A percentile compares a stretch with the other conserved stretches of the same genome.
Evolutionary conservation across 768 basidiomycete species (phyloP).

Genomic region (Kockovaella imperatae): DNA sequence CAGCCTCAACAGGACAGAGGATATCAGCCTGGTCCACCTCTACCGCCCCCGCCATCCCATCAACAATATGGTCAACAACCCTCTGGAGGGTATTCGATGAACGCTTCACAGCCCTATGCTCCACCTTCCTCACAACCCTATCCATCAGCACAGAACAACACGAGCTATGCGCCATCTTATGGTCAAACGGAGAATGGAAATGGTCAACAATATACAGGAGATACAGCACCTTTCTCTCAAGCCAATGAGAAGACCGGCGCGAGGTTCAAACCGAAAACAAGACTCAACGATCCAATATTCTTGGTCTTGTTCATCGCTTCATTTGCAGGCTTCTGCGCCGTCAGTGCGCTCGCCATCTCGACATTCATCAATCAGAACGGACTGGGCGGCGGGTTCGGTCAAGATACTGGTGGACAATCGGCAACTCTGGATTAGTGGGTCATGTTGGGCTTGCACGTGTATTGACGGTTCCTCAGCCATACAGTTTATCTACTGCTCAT

Average conservation of each 20-base stretch:
- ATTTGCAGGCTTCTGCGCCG: constrained; percentile 61
- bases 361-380: constrained; percentile 61
- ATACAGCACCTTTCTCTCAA: constrained; percentile 35
- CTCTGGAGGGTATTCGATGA: constrained; percentile 21
- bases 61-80: constrained; percentile 1
- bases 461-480: constrained; percentile 48
- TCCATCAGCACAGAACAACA: neutral
- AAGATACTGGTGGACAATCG: constrained; percentile 42
- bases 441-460: neutral
- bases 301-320: constrained; percentile 65
- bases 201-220: constrained; percentile 8
- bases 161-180: neutral
- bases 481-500: constrained; percentile 70
- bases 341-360: constrained; percentile 60
- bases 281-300: constrained; percentile 64
- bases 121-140: neutral
- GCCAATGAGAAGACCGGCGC: constrained; percentile 39
- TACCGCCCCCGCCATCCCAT: constrained; percentile 3
- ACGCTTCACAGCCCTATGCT: constrained; percentile 36
- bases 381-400: constrained; percentile 61
- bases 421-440: constrained; percentile 62
- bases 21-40: too few species aligned
- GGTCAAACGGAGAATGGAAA: constrained; percentile 6
- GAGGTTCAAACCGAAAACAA: constrained; percentile 51
- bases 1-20: constrained; percentile 6